Evolutionary conservation across 2,329 filamentous ascomycete genomes (phyloP).

Genomic region (Fusarium lyarnte): DNA sequence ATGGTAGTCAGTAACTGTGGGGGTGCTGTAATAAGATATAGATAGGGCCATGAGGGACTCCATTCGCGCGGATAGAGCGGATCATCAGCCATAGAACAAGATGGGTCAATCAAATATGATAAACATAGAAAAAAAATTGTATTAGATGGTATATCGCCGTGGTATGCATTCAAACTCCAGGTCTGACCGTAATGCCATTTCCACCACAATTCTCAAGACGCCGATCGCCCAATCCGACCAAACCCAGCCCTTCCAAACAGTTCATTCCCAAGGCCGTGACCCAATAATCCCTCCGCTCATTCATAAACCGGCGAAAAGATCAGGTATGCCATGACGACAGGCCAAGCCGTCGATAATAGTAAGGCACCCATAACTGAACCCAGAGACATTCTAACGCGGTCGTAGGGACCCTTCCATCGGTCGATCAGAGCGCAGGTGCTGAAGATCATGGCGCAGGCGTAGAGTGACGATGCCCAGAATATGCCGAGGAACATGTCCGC

Average conservation of each 20-base stretch:
- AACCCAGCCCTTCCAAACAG: background rate
- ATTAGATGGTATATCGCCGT: slow-evolving; percentile 34
- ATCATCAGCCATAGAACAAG: background rate
- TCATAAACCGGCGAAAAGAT: slow-evolving; percentile 33
- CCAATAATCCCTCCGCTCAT: background rate
- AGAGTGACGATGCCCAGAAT: slow-evolving; percentile 49
- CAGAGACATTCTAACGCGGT: slow-evolving; percentile 44
- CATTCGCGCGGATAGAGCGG: background rate
- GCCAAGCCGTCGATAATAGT: slow-evolving; percentile 50
- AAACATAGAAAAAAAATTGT: slow-evolving; percentile 15
- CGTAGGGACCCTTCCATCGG: slow-evolving; percentile 54
- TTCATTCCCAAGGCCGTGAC: background rate
- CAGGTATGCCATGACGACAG: slow-evolving; percentile 50
- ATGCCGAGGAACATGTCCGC: slow-evolving; percentile 47
- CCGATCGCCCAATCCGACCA: slow-evolving; percentile 8
- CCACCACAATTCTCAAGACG: slow-evolving; percentile 16
- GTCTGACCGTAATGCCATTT: slow-evolving; percentile 22
- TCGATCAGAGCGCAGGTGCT: slow-evolving; percentile 54
- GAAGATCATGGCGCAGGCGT: slow-evolving; percentile 54
- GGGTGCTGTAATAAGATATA: background rate
- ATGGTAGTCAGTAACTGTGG: background rate
- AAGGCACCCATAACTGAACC: slow-evolving; percentile 46
- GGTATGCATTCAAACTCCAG: slow-evolving; percentile 35
- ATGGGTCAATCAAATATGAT: background rate
- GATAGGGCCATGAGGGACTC: too few relatives aligned